phyloP scores from a whole-genome alignment of 192 early-diverging fungal species.

The Podila epicladia region DNA sequence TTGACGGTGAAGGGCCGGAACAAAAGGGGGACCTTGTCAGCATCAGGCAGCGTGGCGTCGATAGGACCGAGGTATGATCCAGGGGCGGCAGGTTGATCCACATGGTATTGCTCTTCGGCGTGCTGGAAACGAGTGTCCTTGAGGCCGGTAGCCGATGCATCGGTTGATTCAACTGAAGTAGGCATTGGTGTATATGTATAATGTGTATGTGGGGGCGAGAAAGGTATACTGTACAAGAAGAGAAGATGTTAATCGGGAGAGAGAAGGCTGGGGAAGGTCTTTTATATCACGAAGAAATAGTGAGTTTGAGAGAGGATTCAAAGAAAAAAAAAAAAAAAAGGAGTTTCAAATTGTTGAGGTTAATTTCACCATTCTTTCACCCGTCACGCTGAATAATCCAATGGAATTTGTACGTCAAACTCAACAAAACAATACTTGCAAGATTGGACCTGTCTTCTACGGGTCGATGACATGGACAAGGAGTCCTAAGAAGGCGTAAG shows the following conservation, averaged over 20 bases:
- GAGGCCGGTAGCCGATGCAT: background rate
- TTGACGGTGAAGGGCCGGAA: constrained; percentile 76
- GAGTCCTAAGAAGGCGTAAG: no score
- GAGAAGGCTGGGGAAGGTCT: background rate
- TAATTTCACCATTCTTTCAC: no score
- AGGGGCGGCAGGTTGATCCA: constrained; percentile 12
- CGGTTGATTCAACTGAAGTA: background rate
- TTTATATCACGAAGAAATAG: background rate
- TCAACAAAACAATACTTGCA: no score
- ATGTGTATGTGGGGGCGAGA: background rate
- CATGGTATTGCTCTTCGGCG: constrained; percentile 15
- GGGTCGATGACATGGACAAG: no score
- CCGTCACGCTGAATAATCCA: no score
- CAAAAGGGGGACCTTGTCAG: constrained; percentile 40
- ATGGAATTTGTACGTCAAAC: no score
- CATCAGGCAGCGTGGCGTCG: constrained; percentile 7
- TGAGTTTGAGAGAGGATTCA: background rate
- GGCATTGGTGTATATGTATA: no score
- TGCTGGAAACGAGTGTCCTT: constrained; percentile 6
- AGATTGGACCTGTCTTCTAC: no score
- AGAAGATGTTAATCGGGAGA: background rate
- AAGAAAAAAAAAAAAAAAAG: no score
- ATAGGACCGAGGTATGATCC: constrained; percentile 19
- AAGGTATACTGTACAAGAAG: background rate
- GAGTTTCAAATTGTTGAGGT: no score